Percentiles rank a stretch among this genome's conserved stretches.
phyloP scores from a whole-genome alignment of 2,329 filamentous ascomycete genomes.

The Ceratocystis cubensis region DNA sequence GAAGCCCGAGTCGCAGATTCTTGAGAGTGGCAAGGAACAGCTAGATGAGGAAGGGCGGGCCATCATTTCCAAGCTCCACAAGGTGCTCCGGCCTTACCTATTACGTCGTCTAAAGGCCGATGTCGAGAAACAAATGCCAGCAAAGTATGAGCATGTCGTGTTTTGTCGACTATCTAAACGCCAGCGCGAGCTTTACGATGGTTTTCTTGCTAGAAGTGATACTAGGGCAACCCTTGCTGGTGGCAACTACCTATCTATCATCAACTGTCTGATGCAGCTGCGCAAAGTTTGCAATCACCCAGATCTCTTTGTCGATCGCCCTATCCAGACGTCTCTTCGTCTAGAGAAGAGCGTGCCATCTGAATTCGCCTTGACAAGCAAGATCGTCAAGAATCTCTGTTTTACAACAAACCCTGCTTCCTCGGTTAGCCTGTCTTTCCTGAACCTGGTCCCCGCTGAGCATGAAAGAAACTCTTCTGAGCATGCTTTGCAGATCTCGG shows the following conservation, averaged over 20 bases:
- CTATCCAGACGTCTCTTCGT: constrained; percentile 92
- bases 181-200: constrained; percentile 90
- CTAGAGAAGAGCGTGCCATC: constrained; percentile 62
- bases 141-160: constrained; percentile 93
- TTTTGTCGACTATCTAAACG: constrained; percentile 91
- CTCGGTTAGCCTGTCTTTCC: constrained; percentile 58
- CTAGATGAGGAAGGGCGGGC: constrained; percentile 89
- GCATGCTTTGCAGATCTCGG: constrained; percentile 24
- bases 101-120: constrained; percentile 85
- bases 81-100: constrained; percentile 83
- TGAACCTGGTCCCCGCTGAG: constrained; percentile 58
- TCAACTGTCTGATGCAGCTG: constrained; percentile 95
- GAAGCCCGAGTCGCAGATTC: constrained; percentile 86
- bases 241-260: constrained; percentile 94
- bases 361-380: constrained; percentile 43
- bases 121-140: constrained; percentile 98
- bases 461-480: constrained; percentile 40
- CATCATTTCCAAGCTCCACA: constrained; percentile 87
- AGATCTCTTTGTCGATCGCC: constrained; percentile 87
- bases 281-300: constrained; percentile 98
- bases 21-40: constrained; percentile 85
- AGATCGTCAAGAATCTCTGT: constrained; percentile 53
- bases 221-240: constrained; percentile 80
- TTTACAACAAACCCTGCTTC: constrained; percentile 31
- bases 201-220: constrained; percentile 81